Percentiles rank a stretch among this genome's conserved stretches.
These are phyloP conservation scores for Pseudoscleropodium purum DNA, from an alignment of 225 moss, liverwort and hornwort species.

Conservation along the genomic window DNA sequence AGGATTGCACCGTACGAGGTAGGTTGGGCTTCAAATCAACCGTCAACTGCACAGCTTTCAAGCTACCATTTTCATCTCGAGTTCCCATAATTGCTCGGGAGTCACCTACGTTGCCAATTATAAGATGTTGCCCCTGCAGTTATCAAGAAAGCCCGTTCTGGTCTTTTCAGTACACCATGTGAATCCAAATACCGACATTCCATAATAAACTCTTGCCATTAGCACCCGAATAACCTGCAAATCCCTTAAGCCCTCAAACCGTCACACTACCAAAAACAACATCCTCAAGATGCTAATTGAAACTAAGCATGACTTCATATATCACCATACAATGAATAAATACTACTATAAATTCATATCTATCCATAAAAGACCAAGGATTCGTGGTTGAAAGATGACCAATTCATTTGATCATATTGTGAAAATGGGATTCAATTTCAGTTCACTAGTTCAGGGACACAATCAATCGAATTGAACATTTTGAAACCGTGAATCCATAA, in stretches of 20 bases:
- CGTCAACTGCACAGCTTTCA: slow-evolving; percentile 40
- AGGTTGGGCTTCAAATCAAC: slow-evolving; percentile 54
- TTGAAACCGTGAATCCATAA: not conserved
- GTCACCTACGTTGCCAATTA: slow-evolving; percentile 45
- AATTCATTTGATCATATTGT: not conserved
- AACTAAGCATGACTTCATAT: not conserved
- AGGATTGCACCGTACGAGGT: slow-evolving; percentile 25
- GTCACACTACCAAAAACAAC: not conserved
- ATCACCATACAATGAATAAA: not conserved
- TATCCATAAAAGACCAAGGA: not conserved
- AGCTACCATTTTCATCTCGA: slow-evolving; percentile 19
- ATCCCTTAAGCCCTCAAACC: not conserved
- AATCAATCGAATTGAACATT: not conserved
- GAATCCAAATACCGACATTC: not conserved
- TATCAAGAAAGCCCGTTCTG: not conserved
- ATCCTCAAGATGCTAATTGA: not conserved
- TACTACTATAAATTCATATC: not conserved
- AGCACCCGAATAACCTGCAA: not conserved
- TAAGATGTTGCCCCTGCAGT: slow-evolving; percentile 38
- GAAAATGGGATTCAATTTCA: not conserved
- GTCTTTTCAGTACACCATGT: not conserved
- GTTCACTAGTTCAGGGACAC: not conserved
- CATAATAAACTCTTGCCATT: not conserved
- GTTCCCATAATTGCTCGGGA: slow-evolving; percentile 48
- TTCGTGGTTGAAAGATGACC: not conserved